phyloP scores from a whole-genome alignment of 106 monocot genomes.

The Posidonia australis region DNA sequence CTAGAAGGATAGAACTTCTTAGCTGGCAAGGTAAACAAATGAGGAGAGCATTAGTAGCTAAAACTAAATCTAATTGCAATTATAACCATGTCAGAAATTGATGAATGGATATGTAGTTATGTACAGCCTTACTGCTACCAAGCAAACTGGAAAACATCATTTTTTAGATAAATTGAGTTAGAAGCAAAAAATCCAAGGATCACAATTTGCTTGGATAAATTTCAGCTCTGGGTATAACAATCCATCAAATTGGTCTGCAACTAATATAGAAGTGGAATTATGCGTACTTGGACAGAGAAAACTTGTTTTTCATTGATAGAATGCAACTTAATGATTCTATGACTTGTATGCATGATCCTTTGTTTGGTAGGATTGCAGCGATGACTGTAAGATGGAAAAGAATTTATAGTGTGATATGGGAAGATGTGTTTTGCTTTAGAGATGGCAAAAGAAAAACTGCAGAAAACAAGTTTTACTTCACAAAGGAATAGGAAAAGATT shows the following conservation, averaged over 20 bases:
- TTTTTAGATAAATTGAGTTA: too few relatives aligned
- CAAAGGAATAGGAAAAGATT: too few relatives aligned
- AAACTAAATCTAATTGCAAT: neutral
- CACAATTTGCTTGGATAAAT: neutral
- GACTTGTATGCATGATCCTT: too few relatives aligned
- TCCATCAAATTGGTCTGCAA: neutral
- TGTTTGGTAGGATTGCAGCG: too few relatives aligned
- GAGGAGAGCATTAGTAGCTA: neutral
- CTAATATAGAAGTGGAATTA: neutral
- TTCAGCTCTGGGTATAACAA: neutral
- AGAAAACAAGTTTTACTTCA: too few relatives aligned
- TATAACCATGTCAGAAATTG: neutral
- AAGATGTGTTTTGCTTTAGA: too few relatives aligned
- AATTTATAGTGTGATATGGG: too few relatives aligned
- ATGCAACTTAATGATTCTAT: too few relatives aligned
- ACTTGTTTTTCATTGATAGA: too few relatives aligned
- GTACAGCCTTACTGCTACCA: neutral
- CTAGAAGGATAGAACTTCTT: constrained; percentile 80
- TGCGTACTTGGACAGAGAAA: too few relatives aligned
- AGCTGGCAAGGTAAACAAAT: constrained; percentile 25
- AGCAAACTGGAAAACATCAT: neutral
- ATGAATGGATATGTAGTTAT: neutral
- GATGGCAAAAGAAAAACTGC: too few relatives aligned
- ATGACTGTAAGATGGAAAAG: too few relatives aligned
- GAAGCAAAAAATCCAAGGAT: neutral